Evolutionary conservation across 1,284 basidiomycete genomes (phyloP), one percentile per base, ranked within the genome.

Genomic region (Cryptococcus sp.): DNA sequence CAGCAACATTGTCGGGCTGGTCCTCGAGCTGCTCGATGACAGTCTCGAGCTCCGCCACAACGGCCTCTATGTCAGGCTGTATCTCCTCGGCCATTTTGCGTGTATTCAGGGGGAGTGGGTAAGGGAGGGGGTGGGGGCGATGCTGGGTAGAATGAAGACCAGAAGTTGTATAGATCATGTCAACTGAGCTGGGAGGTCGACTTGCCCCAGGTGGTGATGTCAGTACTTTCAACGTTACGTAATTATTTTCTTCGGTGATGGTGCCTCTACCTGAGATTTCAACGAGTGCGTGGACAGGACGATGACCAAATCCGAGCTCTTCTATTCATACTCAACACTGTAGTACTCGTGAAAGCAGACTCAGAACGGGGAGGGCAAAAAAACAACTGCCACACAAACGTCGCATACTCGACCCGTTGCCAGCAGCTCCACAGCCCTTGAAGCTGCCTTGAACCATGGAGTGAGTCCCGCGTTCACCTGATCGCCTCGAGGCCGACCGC

Each of bases 1-100:
- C 61, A 4, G 52, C 56, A 21, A 71, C 63, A 60, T 70, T 69
- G 47, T 64, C 50, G 0, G 72, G 70, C 23, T 60, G 48, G 7
- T 46, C 43, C 18, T 68, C 71, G 37, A 70, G 52, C 40, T 56
- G 44, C 7, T 54, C 62, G 4, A 73, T 52, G 23, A 70, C 16
- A 11, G 62, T 38, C n/a, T 53, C 57, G 36, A 75, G 68, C 56
- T 68, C 56, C 4, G 56, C 47, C 16, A 71, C 45, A 16, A 56
- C 44, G 37, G 38, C 36, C 13, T 69, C 52, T 15, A 46, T 20
- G 35, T 52, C 36, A n/a, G 18, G 16, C 38, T 42, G 38, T 13
- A 15, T 12, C 20, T 50, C 24, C 37, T 23, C 37, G 9, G 33
- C 50, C 39, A 44, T 51, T 6, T 42, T 44, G 48, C 8, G n/a